phyloP scores from a whole-genome alignment of 2,329 filamentous ascomycete species.

The Didymosphaeria variabile region DNA sequence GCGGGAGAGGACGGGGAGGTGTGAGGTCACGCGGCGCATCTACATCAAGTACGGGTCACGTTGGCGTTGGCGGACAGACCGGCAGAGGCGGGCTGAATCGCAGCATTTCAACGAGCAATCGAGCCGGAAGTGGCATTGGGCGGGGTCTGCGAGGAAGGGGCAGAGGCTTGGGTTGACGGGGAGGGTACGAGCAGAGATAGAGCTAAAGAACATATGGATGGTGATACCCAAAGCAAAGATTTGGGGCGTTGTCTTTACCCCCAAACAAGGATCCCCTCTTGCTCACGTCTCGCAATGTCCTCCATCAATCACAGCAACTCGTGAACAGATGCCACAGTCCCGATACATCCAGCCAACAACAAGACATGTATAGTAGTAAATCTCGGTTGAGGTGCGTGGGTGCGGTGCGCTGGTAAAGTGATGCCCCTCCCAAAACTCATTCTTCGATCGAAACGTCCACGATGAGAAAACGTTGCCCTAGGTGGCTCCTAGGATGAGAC shows the following conservation, averaged over 20 bases:
- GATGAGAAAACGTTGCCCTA: no score
- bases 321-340: neutral
- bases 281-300: neutral
- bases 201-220: slow-evolving; percentile 3
- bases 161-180: slow-evolving; percentile 37
- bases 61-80: slow-evolving; percentile 54
- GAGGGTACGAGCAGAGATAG: neutral
- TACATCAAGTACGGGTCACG: slow-evolving; percentile 49
- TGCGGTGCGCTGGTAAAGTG: no score
- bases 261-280: neutral
- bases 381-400: no score
- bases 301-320: neutral
- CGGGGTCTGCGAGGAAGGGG: slow-evolving; percentile 49
- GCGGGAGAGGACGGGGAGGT: slow-evolving; percentile 48
- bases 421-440: no score
- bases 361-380: neutral
- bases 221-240: slow-evolving; percentile 17
- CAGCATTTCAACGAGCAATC: slow-evolving; percentile 55
- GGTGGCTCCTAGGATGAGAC: no score
- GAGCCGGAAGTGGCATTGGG: slow-evolving; percentile 56
- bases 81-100: slow-evolving; percentile 59
- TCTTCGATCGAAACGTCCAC: no score
- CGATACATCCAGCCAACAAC: neutral
- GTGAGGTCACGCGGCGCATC: slow-evolving; percentile 43
- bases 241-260: no score